Evolutionary conservation across 2,329 filamentous ascomycete genomes (phyloP).

Genomic region (Sporothrix mexicana): DNA sequence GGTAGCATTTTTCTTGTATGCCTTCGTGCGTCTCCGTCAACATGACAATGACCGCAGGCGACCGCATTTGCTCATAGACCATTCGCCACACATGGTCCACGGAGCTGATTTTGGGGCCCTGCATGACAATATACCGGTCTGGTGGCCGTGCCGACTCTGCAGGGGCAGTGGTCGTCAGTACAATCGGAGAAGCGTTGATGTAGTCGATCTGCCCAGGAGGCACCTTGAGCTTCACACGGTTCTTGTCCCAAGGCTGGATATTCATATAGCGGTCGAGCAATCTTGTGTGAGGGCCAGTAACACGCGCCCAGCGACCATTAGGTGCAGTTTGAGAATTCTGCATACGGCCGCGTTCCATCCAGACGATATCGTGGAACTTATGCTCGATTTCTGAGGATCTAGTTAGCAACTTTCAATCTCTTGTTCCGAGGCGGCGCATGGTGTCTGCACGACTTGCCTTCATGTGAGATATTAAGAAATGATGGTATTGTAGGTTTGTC

Average conservation of each 20-base stretch:
- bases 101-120: slow-evolving; percentile 81
- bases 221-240: slow-evolving; percentile 80
- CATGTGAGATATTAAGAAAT: slow-evolving; percentile 40
- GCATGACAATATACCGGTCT: slow-evolving; percentile 84
- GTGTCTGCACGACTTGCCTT: slow-evolving; percentile 49
- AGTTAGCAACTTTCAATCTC: slow-evolving; percentile 13
- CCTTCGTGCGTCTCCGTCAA: slow-evolving; percentile 86
- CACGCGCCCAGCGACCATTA: slow-evolving; percentile 55
- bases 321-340: slow-evolving; percentile 49
- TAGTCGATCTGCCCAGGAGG: slow-evolving; percentile 76
- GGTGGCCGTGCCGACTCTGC: slow-evolving; percentile 43
- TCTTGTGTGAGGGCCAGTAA: slow-evolving; percentile 59
- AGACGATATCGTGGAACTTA: slow-evolving; percentile 60
- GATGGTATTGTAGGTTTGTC: slow-evolving; percentile 42
- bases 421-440: too few relatives aligned
- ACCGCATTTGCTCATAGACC: slow-evolving; percentile 77
- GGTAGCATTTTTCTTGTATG: slow-evolving; percentile 80
- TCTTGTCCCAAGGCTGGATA: slow-evolving; percentile 87
- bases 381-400: slow-evolving; percentile 51
- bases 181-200: slow-evolving; percentile 80
- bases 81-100: slow-evolving; percentile 92
- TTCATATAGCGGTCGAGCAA: slow-evolving; percentile 84
- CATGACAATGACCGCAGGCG: slow-evolving; percentile 87
- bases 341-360: slow-evolving; percentile 58
- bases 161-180: slow-evolving; percentile 52